Evolutionary conservation across 2,329 filamentous ascomycete genomes (phyloP).

Genomic region (Grosmannia clavigera): DNA sequence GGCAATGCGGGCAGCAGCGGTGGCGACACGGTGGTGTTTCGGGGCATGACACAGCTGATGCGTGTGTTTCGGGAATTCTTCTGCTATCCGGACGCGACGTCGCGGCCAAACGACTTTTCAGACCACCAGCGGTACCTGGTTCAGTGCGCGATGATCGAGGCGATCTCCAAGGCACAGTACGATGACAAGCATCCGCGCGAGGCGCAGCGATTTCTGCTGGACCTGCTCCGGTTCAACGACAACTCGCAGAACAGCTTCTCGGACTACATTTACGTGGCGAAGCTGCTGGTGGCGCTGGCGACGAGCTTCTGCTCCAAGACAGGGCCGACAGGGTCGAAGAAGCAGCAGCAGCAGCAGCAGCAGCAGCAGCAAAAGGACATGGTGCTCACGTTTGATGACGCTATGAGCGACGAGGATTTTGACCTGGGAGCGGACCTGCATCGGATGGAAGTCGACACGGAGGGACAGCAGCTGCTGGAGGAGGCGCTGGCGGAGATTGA

Average conservation of each 20-base stretch:
- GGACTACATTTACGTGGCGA: slow-evolving; percentile 80
- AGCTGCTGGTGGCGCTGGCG: slow-evolving; percentile 53
- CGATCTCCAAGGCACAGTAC: slow-evolving; percentile 69
- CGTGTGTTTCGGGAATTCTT: slow-evolving; percentile 82
- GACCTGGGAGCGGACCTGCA: slow-evolving; percentile 26
- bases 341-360: neutral
- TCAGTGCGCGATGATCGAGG: slow-evolving; percentile 69
- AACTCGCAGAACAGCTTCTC: slow-evolving; percentile 83
- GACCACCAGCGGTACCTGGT: slow-evolving; percentile 78
- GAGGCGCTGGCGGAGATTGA: slow-evolving; percentile 51
- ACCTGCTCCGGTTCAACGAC: slow-evolving; percentile 87
- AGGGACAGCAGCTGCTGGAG: slow-evolving; percentile 31
- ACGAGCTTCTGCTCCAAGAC: slow-evolving; percentile 40
- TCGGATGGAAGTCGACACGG: slow-evolving; percentile 25
- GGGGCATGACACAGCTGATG: slow-evolving; percentile 52
- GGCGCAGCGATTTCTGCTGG: slow-evolving; percentile 73
- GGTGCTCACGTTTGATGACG: slow-evolving; percentile 24
- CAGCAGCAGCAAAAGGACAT: slow-evolving; percentile 8
- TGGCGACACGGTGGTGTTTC: slow-evolving; percentile 7
- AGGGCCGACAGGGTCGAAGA: neutral
- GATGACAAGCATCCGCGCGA: slow-evolving; percentile 66
- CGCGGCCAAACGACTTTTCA: slow-evolving; percentile 79
- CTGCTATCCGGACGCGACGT: slow-evolving; percentile 70
- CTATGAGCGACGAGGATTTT: slow-evolving; percentile 8
- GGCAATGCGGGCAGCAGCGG: neutral